These are phyloP conservation scores for Collybiopsis confluens DNA, from an alignment of 768 basidiomycete genomes.

Conservation along the genomic window DNA sequence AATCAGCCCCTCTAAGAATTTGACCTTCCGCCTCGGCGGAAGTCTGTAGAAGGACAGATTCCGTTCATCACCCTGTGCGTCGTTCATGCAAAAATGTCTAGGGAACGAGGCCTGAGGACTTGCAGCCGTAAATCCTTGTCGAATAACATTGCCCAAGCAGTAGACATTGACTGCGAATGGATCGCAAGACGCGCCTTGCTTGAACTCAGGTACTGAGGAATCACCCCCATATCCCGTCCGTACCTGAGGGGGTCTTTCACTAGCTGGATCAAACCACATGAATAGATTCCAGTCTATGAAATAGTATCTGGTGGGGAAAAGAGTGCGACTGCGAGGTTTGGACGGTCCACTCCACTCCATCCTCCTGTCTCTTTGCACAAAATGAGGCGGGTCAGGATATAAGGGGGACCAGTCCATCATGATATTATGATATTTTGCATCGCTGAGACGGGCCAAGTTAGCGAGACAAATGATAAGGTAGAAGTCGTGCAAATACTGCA, in stretches of 20 bases:
- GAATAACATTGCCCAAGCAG: conserved; percentile 35
- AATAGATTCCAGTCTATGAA: conserved; percentile 37
- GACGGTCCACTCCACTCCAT: neutral
- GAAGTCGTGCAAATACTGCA: conserved; percentile 23
- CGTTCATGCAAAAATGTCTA: too few relatives aligned
- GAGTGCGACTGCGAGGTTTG: conserved; percentile 18
- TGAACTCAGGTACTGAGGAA: conserved; percentile 34
- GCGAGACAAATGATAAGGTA: neutral
- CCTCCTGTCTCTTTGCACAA: neutral
- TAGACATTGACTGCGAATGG: conserved; percentile 43
- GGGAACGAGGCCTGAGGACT: too few relatives aligned
- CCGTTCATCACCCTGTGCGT: too few relatives aligned
- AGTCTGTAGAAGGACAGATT: too few relatives aligned
- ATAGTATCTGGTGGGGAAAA: conserved; percentile 28
- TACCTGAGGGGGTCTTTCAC: conserved; percentile 20
- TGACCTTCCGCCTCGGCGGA: neutral
- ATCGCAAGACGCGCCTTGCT: conserved; percentile 20
- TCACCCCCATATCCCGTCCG: conserved; percentile 35
- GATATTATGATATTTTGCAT: neutral
- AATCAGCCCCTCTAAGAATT: conserved; percentile 30
- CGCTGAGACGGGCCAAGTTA: neutral
- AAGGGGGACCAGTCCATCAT: conserved; percentile 1
- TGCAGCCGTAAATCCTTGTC: conserved; percentile 3
- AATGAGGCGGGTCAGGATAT: neutral
- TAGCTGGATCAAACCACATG: conserved; percentile 17